Conservation (phyloP, 1,284 basidiomycete genomes). For the Puccinia horiana region DNA sequence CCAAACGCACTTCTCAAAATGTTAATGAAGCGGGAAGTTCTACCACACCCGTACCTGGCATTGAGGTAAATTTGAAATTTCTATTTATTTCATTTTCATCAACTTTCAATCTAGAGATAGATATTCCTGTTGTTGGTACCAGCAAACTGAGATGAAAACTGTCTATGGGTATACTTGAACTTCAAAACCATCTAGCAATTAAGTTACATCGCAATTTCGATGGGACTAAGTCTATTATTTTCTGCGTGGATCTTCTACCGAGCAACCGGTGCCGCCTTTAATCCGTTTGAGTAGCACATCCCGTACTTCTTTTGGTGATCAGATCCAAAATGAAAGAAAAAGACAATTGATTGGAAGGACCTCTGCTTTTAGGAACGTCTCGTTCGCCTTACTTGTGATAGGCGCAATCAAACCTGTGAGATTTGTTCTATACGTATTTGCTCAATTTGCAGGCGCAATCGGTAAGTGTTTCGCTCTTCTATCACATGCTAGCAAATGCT, state of each 20-base stretch:
- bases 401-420: slow-evolving; percentile 50
- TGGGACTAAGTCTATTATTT: slow-evolving; percentile 70
- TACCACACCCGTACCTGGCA: slow-evolving; percentile 3
- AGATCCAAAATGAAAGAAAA: no score
- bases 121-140: background rate
- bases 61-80: background rate
- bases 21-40: slow-evolving; percentile 1
- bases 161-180: background rate
- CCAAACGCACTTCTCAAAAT: slow-evolving; percentile 11
- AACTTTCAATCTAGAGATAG: no score
- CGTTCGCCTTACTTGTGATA: slow-evolving; percentile 50
- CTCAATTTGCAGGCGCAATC: slow-evolving; percentile 48
- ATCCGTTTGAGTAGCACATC: slow-evolving; percentile 54
- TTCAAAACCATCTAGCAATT: slow-evolving; percentile 51
- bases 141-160: background rate
- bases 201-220: slow-evolving; percentile 67
- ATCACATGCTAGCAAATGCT: no score
- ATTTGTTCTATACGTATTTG: slow-evolving; percentile 51
- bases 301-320: background rate
- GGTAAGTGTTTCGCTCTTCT: slow-evolving; percentile 7
- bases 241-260: slow-evolving; percentile 75
- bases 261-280: slow-evolving; percentile 65
- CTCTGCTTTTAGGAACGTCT: slow-evolving; percentile 51
- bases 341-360: background rate
- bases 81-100: no score